Percentiles rank a stretch among this genome's conserved stretches.
Evolutionary conservation across 2,329 filamentous ascomycete genomes (phyloP).

Genomic region (Fusarium sterilihyphosum): DNA sequence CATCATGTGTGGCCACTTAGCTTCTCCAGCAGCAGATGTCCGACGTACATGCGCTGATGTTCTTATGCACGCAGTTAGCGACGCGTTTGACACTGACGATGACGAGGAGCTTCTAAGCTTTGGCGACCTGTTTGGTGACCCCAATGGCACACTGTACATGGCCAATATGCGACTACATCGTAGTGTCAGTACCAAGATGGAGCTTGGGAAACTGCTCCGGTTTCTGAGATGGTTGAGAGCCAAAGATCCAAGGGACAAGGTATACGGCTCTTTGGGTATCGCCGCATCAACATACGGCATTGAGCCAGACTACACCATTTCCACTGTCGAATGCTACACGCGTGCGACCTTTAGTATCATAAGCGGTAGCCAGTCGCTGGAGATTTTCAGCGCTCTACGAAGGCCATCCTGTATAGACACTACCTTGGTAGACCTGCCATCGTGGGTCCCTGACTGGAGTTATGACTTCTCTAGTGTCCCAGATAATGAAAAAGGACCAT

Average conservation of each 20-base stretch:
- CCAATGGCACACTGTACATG: not conserved
- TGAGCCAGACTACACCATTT: not conserved
- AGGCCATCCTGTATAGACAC: not conserved
- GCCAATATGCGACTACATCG: not conserved
- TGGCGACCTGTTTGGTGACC: not conserved
- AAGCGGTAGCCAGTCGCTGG: not conserved
- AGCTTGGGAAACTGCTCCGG: not conserved
- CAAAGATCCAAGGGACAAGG: not conserved
- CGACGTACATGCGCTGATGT: not conserved
- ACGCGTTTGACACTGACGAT: not conserved
- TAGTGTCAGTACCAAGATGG: not conserved
- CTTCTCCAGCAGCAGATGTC: not conserved
- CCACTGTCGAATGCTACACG: not conserved
- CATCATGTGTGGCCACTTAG: not conserved
- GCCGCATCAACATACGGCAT: not conserved
- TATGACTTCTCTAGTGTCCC: not conserved
- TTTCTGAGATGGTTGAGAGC: not conserved
- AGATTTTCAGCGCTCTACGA: not conserved
- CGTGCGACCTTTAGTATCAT: not conserved
- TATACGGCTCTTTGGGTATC: not conserved
- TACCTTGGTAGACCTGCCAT: fast-evolving
- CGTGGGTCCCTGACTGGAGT: not conserved
- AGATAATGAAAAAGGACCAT: fast-evolving
- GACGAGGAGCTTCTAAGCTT: not conserved
- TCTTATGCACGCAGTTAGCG: not conserved